Base-by-base conservation (phyloP, 2,329 filamentous ascomycete genomes). In the Bertia moriformis region DNA sequence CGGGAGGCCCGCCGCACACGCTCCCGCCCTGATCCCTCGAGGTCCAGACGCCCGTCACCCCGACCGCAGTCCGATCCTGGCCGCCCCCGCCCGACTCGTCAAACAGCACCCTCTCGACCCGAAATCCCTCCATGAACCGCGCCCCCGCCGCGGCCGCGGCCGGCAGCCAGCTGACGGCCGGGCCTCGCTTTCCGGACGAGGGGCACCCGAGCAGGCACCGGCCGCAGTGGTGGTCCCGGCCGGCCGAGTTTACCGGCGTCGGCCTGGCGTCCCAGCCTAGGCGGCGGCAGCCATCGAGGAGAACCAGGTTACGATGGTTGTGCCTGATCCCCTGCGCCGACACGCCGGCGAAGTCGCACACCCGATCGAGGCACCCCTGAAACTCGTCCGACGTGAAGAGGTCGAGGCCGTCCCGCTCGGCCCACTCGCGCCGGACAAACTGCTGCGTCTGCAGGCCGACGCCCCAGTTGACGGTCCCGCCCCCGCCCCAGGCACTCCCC, bases 401-500 rank as follows among this genome's bases (percentile, higher is more conserved):
- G 0, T 71, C 67, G 18, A 95, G 62, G 0, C 78, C 77, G 14
- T 60, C 50, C 37, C 65, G 57, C 38, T 71, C 63, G 0, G 83
- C 78, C 88, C 89, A 95, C 58, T 94, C 85, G 46, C 74, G 65
- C 3, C 87, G 73, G 1, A 94, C 83, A 45, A 69, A 83, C 18
- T 72, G 75, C 51, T 89, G 84, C 0, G 84, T 82, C 47, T 69
- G 65, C 39, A 78, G 60, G 38, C 62, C 63, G 5, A 73, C 72
- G 49, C 69, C 82, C 87, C 87, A 95, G 57, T 95, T 95, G 48
- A 94, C 60, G 0, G 84, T 86, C 4, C 87, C 87, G 40, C 88
- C 88, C 32, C 88, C 88, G 19, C 88, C 88, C 74, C 82, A 93
- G 20, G 73, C 73, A 41, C 74, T 71, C 2, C 83, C 88, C 0